phyloP scores from a whole-genome alignment of 2,329 filamentous ascomycete genomes.

The Teratosphaeria viscida region DNA sequence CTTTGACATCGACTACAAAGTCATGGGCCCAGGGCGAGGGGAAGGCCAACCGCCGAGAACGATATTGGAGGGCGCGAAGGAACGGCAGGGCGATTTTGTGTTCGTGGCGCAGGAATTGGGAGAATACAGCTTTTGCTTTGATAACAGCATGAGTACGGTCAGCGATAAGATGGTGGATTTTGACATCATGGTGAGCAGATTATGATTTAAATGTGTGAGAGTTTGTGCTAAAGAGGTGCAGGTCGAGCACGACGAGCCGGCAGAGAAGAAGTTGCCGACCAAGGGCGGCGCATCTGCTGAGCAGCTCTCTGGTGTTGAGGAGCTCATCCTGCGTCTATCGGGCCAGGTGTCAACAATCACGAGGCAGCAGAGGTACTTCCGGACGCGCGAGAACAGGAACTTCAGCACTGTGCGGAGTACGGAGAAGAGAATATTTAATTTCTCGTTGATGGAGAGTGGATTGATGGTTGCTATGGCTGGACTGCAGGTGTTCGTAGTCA shows the following conservation, averaged over 20 bases:
- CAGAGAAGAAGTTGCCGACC: conserved; percentile 61
- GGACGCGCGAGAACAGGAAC: conserved; percentile 95
- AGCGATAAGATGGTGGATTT: conserved; percentile 97
- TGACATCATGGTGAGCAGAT: conserved; percentile 69
- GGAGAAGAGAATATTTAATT: conserved; percentile 92
- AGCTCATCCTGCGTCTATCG: conserved; percentile 91
- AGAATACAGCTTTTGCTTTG: conserved; percentile 96
- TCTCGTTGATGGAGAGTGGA: conserved; percentile 82
- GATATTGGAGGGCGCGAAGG: conserved; percentile 79
- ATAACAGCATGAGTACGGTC: conserved; percentile 96
- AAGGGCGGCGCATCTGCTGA: conserved; percentile 83
- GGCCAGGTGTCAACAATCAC: conserved; percentile 88
- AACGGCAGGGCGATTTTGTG: conserved; percentile 92
- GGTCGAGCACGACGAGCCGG: conserved; percentile 76
- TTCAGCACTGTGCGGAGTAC: conserved; percentile 97
- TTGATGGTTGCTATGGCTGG: conserved; percentile 94
- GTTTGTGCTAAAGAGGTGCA: conserved; percentile 25
- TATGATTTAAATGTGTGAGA: background rate
- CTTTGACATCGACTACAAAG: conserved; percentile 89
- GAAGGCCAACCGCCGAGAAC: conserved; percentile 31
- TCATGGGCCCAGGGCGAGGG: conserved; percentile 58
- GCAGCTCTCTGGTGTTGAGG: conserved; percentile 79
- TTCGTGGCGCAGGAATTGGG: conserved; percentile 83
- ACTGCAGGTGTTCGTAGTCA: conserved; percentile 90
- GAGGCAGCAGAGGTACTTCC: conserved; percentile 98